A percentile compares a stretch with the other conserved stretches of the same genome.
Evolutionary conservation across 1,284 basidiomycete species (phyloP).

Genomic region (Golubevia pallescens): DNA sequence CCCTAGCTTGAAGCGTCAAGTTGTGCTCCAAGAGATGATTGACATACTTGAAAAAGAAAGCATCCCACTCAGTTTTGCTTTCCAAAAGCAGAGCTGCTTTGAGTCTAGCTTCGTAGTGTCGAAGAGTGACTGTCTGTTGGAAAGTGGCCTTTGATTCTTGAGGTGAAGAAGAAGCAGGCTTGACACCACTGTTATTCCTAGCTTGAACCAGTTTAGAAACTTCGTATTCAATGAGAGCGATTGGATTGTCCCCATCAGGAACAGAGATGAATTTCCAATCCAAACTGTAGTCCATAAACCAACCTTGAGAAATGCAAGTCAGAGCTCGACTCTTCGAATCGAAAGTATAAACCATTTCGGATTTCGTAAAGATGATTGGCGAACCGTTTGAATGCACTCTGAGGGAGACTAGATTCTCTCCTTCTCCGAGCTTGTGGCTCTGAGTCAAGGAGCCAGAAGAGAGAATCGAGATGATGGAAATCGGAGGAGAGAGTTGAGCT

Average conservation of each 20-base stretch:
- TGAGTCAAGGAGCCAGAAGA: constrained; percentile 23
- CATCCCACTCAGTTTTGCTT: constrained; percentile 49
- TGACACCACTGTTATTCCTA: background rate
- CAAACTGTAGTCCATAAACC: constrained; percentile 43
- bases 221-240: constrained; percentile 18
- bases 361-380: constrained; percentile 65
- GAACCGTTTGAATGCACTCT: constrained; percentile 47
- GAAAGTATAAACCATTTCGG: constrained; percentile 45
- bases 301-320: constrained; percentile 41
- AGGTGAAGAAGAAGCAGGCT: background rate
- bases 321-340: constrained; percentile 39
- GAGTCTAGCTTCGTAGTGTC: constrained; percentile 56
- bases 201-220: background rate
- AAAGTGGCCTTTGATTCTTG: constrained; percentile 34
- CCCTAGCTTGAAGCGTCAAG: constrained; percentile 50
- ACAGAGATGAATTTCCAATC: constrained; percentile 36
- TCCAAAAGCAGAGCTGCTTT: constrained; percentile 46
- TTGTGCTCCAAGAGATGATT: constrained; percentile 51
- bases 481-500: constrained; percentile 11
- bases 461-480: constrained; percentile 31
- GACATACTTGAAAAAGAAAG: constrained; percentile 38
- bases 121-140: constrained; percentile 34
- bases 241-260: constrained; percentile 13
- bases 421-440: constrained; percentile 13
- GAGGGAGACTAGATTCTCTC: constrained; percentile 31